phyloP scores from a whole-genome alignment of 345 rosid species.

The Combretum micranthum region DNA sequence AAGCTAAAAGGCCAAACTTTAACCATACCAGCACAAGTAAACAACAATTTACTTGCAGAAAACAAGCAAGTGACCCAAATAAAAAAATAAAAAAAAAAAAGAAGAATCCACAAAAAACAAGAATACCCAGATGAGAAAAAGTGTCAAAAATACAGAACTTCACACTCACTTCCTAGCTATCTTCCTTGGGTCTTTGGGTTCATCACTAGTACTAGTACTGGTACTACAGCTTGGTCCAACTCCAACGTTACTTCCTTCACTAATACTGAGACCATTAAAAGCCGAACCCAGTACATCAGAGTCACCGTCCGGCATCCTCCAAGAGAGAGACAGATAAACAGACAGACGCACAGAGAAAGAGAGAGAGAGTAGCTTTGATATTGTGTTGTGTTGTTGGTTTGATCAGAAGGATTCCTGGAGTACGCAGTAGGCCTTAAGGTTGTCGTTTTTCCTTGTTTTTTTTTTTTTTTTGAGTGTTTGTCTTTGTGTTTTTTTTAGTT shows the following conservation, averaged over 20 bases:
- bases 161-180: conserved; percentile 35
- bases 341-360: too few relatives aligned
- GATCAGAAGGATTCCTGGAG: too few relatives aligned
- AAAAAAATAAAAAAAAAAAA: neutral
- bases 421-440: too few relatives aligned
- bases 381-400: too few relatives aligned
- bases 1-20: neutral
- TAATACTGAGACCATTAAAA: neutral
- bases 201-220: neutral
- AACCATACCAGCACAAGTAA: too few relatives aligned
- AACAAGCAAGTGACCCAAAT: neutral
- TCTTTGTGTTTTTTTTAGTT: too few relatives aligned
- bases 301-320: neutral
- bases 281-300: neutral
- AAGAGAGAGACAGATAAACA: too few relatives aligned
- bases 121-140: neutral
- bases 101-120: neutral
- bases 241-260: conserved; percentile 4
- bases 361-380: too few relatives aligned
- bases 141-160: neutral
- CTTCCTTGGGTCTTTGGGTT: conserved; percentile 54
- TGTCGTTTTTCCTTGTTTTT: too few relatives aligned
- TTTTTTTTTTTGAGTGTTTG: too few relatives aligned
- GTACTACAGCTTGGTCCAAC: conserved; percentile 1
- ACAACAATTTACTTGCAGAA: too few relatives aligned